These are phyloP conservation scores for Solioccasus polychromus DNA, from an alignment of 768 basidiomycete genomes.

Conservation along the genomic window DNA sequence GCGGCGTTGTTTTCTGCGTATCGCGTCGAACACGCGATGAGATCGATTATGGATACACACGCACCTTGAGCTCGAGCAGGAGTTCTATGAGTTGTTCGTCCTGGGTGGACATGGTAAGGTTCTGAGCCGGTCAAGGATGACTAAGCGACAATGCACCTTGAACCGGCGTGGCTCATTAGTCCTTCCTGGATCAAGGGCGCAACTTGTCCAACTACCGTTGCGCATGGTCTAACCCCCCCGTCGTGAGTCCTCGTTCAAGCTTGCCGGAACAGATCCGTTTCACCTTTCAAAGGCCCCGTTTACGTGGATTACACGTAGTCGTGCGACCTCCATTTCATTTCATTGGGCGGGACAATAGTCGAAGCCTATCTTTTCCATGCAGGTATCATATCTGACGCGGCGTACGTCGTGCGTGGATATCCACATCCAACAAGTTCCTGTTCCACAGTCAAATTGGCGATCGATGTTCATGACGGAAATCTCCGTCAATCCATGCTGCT, in stretches of 20 bases:
- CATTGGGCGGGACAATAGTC: not conserved
- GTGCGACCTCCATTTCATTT: conserved; percentile 6
- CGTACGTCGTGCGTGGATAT: not conserved
- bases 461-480: not conserved
- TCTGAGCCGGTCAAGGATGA: conserved; percentile 3
- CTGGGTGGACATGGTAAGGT: conserved; percentile 46
- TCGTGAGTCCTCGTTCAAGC: not conserved
- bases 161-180: too few relatives aligned
- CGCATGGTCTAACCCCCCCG: not conserved
- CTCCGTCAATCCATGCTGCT: not conserved
- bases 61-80: conserved; percentile 68
- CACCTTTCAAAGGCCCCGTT: not conserved
- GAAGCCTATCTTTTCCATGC: not conserved
- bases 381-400: not conserved
- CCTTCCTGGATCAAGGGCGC: too few relatives aligned
- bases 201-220: too few relatives aligned
- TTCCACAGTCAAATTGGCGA: not conserved
- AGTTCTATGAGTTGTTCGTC: conserved; percentile 72
- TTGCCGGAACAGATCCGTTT: not conserved
- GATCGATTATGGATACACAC: not conserved
- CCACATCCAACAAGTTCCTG: conserved; percentile 1
- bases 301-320: conserved; percentile 2
- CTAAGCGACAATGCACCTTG: conserved; percentile 9
- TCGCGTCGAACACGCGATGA: conserved; percentile 2
- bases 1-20: conserved; percentile 70